Conservation (phyloP, 129 eudicot species). For the Helianthus annuus region HanXRQr2.0-SUNRISE NC_035448.2:108944461-108944960, state of each 20-base stretch:
- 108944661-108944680: not conserved
- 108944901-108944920: no score
- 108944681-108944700: no score
- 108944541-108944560: constrained; percentile 16
- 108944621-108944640: not conserved
- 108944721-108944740: not conserved
- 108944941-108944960: no score
- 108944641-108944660: not conserved
- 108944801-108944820: no score
- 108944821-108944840: not conserved
- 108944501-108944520: not conserved
- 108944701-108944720: not conserved
- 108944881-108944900: no score
- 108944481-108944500: constrained; percentile 28
- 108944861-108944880: not conserved
- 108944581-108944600: not conserved
- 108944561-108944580: not conserved
- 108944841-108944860: not conserved
- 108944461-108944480: constrained; percentile 20
- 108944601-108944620: constrained; percentile 8
- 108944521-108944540: not conserved
- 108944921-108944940: no score
- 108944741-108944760: no score
- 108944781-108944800: not conserved
- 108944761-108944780: not conserved